Evolutionary conservation across 176 grass and related monocot species (phyloP).

Genomic region (Otatea glauca): DNA sequence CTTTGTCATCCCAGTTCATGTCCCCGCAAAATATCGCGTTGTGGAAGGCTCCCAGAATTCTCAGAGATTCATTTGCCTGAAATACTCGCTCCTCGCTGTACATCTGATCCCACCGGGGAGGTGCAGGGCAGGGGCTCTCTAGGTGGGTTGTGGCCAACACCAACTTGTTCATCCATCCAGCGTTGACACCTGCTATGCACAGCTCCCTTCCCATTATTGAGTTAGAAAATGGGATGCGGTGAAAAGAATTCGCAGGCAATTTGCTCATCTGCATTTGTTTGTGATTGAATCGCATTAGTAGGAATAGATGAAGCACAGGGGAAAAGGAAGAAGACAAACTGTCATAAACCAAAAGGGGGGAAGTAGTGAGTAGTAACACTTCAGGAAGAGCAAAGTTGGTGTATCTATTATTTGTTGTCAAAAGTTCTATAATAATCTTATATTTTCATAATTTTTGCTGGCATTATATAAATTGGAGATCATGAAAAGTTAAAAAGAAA

Average conservation of each 20-base stretch:
- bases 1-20: slow-evolving; percentile 97
- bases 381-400: not conserved
- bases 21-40: slow-evolving; percentile 80
- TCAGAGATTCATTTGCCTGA: slow-evolving; percentile 68
- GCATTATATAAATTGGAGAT: no score
- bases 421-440: not conserved
- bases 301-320: not conserved
- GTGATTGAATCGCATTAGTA: slow-evolving; percentile 20
- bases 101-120: slow-evolving; percentile 91
- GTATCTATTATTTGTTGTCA: not conserved
- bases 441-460: no score
- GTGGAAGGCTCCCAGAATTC: slow-evolving; percentile 41
- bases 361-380: not conserved
- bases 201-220: slow-evolving; percentile 83
- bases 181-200: slow-evolving; percentile 44
- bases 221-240: slow-evolving; percentile 50
- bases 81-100: slow-evolving; percentile 64
- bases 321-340: not conserved
- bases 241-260: slow-evolving; percentile 34
- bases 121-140: slow-evolving; percentile 79
- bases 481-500: not conserved
- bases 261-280: slow-evolving; percentile 77
- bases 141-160: slow-evolving; percentile 74
- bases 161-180: slow-evolving; percentile 34
- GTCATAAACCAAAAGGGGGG: not conserved